phyloP scores from a whole-genome alignment of 495 filamentous ascomycete genomes.

The Aspergillus leporis region DNA sequence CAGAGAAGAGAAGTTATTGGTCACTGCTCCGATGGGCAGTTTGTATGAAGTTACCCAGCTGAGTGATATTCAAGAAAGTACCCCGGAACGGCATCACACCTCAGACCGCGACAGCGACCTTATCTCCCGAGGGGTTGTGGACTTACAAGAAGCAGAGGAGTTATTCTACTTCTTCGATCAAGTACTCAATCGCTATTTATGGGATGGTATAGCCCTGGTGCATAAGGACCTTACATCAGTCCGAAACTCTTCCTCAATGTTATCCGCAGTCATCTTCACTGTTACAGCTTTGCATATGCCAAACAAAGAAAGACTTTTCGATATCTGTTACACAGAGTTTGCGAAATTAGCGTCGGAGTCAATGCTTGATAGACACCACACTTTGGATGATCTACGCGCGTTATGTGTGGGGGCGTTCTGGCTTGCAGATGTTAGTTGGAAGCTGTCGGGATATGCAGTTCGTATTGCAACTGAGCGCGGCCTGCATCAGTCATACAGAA shows the following conservation, averaged over 20 bases:
- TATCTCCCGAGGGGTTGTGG: conserved; percentile 50
- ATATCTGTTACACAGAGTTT: conserved; percentile 55
- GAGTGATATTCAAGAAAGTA: conserved; percentile 45
- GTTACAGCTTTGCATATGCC: conserved; percentile 55
- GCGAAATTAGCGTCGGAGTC: conserved; percentile 50
- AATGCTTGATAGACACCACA: conserved; percentile 53
- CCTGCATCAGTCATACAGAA: conserved; percentile 52
- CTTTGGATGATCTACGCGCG: conserved; percentile 52
- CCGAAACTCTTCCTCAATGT: conserved; percentile 50
- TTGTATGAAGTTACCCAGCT: conserved; percentile 62
- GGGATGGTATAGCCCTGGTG: conserved; percentile 49
- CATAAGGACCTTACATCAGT: conserved; percentile 46
- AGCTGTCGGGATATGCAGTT: conserved; percentile 55
- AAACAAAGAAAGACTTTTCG: conserved; percentile 45
- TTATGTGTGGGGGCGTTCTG: conserved; percentile 57
- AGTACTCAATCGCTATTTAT: conserved; percentile 55
- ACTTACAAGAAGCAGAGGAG: conserved; percentile 50
- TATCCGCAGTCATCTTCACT: conserved; percentile 51
- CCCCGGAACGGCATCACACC: conserved; percentile 34
- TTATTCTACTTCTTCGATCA: conserved; percentile 51
- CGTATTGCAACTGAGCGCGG: conserved; percentile 56
- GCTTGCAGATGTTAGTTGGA: conserved; percentile 58
- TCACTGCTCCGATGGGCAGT: conserved; percentile 60
- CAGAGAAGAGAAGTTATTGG: conserved; percentile 46
- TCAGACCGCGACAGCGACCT: conserved; percentile 51